A percentile compares a stretch with the other conserved stretches of the same genome.
Evolutionary conservation across 331 rosid genomes (phyloP).

Genomic region (Pyrus hybrid): DNA sequence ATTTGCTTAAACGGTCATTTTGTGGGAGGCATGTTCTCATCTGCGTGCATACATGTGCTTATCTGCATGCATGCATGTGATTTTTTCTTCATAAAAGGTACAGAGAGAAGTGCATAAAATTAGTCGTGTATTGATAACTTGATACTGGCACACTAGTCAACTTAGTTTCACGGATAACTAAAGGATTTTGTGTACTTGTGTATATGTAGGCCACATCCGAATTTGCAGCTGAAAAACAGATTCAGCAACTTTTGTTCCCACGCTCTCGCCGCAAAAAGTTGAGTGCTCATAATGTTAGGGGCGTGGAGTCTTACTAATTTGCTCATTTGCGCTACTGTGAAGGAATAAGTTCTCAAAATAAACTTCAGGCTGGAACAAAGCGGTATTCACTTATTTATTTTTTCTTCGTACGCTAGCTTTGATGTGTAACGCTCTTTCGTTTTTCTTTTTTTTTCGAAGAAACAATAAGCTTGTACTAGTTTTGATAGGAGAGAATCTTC

Average conservation of each 20-base stretch:
- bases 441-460: background rate
- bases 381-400: background rate
- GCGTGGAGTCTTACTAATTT: conserved; percentile 19
- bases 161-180: background rate
- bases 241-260: conserved; percentile 73
- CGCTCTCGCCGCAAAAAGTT: conserved; percentile 59
- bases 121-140: background rate
- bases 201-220: conserved; percentile 60
- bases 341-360: background rate
- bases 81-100: background rate
- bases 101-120: background rate
- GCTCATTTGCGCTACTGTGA: background rate
- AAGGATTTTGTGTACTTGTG: conserved; percentile 6
- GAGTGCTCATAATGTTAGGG: conserved; percentile 24
- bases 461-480: background rate
- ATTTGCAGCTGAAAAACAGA: conserved; percentile 72
- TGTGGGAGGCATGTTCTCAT: background rate
- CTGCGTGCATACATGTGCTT: too few species aligned
- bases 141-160: background rate
- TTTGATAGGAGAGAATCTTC: background rate
- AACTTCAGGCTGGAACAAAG: background rate
- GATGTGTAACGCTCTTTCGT: background rate
- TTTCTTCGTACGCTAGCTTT: background rate
- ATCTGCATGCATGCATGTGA: background rate
- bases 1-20: background rate